Evolutionary conservation across 1,284 basidiomycete species (phyloP), one percentile per base, ranked within the genome.

Genomic region (Cutaneotrichosporon mucoides): DNA sequence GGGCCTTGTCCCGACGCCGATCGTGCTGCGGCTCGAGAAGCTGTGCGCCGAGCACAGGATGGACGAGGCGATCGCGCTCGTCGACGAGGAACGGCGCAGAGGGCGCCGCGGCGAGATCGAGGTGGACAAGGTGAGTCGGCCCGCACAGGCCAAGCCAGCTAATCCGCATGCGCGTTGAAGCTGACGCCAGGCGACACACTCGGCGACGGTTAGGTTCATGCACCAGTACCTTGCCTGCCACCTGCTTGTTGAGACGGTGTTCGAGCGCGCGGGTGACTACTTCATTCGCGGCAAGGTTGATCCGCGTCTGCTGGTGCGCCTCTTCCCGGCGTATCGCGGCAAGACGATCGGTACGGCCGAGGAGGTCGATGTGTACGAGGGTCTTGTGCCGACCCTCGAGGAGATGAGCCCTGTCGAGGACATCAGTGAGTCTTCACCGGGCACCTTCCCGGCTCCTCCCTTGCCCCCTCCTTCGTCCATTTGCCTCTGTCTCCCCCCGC

Each of bases 241-340:
- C 42, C 63, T 77, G n/a, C 61, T 80, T 13, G 43, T 61, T 11
- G 71, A 76, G 52, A 75, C 74, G 0, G 64, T 69, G 33, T 81
- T 81, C 55, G 76, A 78, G 35, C 70, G 75, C 15, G 76, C 79
- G 3, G 76, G 77, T 4, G 73, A 76, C 16, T 75, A 76, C 53
- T 72, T 77, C 53, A 51, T 68, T 11, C 64, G 72, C 9, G 76
- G 71, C 33, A 78, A 79, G 59, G 60, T 73, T 7, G 77, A 78
- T 64, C 71, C 75, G 0, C 62, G 81, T 0, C 59, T 81, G 5
- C 59, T 81, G 6, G 71, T 81, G 11, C 63, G 77, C n/a, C 63
- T 79, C 13, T 81, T 79, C 58, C 67, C 73, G 0, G 67, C 66
- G 12, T 60, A 79, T 43, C 60, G 73, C 9, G 76, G 74, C 2